A percentile compares a stretch with the other conserved stretches of the same genome.
Conservation (phyloP, 163 green algal genomes). For the Chloromonas sp. region DNA sequence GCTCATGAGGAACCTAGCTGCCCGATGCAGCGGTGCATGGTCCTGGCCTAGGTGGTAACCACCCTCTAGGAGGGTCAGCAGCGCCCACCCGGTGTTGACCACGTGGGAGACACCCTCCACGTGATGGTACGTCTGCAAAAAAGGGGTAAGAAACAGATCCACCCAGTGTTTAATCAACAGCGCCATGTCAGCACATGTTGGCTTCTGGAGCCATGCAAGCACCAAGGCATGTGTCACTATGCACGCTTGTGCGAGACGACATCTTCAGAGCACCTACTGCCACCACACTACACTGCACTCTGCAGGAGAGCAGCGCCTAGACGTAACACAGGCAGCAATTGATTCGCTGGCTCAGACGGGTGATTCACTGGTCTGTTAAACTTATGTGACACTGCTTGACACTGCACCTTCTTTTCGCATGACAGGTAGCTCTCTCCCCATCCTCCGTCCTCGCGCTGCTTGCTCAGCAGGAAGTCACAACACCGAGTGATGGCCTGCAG, state of each 20-base stretch:
- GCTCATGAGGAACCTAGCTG: constrained; percentile 43
- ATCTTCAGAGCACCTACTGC: too few relatives aligned
- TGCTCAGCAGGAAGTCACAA: constrained; percentile 76
- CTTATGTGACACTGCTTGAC: too few relatives aligned
- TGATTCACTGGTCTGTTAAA: too few relatives aligned
- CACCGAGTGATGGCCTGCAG: constrained; percentile 17
- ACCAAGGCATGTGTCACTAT: too few relatives aligned
- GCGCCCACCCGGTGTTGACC: constrained; percentile 95
- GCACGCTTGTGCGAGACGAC: too few relatives aligned
- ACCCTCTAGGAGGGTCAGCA: constrained; percentile 81
- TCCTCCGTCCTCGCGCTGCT: constrained; percentile 85
- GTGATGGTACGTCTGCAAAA: constrained; percentile 72
- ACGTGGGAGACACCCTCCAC: constrained; percentile 79
- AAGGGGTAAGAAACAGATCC: neutral
- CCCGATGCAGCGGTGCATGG: constrained; percentile 14
- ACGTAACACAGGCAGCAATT: too few relatives aligned
- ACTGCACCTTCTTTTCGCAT: constrained; percentile 83
- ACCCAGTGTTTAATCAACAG: too few relatives aligned
- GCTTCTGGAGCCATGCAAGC: neutral
- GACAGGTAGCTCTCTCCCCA: constrained; percentile 98
- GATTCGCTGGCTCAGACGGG: too few relatives aligned
- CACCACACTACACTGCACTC: too few relatives aligned
- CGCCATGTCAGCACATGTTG: neutral
- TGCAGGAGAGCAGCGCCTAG: too few relatives aligned
- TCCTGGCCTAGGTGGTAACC: constrained; percentile 54